Base-by-base conservation (phyloP, 352 stramenopile genomes). In the Nothophytophthora sp. region DNA sequence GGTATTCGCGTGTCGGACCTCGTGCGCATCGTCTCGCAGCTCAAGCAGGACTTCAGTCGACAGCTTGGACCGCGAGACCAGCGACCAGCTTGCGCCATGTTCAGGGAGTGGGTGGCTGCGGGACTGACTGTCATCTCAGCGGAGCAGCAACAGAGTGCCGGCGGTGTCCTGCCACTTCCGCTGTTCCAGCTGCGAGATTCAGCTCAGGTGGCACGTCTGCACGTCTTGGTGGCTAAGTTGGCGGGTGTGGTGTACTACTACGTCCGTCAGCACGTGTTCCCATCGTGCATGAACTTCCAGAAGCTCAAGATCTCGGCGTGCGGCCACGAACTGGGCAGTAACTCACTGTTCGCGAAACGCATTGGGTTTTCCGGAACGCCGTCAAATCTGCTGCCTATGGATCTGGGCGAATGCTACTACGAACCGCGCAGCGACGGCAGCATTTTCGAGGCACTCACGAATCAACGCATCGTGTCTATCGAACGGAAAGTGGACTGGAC, bases 331-430 rank as follows among this genome's bases (percentile, higher is more conserved):
- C 81, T 99, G 37, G 98, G 98, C 15, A 97, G 97, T 44, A 91
- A 98, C 52, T 98, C 98, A 60, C 58, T 99, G 13, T 99, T 99
- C 72, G 87, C 89, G 16, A 92, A 95, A 43, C 88, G 97, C 22
- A 95, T 99, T 43, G 98, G 97, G 1, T 99, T 99, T 69, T 99
- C 93, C 39, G 98, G 98, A 45, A 99, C 98, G 5, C 97, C 98
- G 15, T 99, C 95, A 46, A 98, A 99, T 72, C 69, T 99, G 34
- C 66, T 99, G 15, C 98, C 98, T 13, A 95, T 99, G 73, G 97
- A 99, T 80, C 70, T 99, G 42, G 97, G 97, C 23, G 92, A 98
- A 46, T 99, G 97, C 55, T 93, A 97, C 50, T 99, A 99, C 56
- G 97, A 99, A 55, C 95, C 97, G 37, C 94, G 96, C 34, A 98